Conservation (phyloP, 768 basidiomycete species). For the Hysterangium stoloniferum region DNA sequence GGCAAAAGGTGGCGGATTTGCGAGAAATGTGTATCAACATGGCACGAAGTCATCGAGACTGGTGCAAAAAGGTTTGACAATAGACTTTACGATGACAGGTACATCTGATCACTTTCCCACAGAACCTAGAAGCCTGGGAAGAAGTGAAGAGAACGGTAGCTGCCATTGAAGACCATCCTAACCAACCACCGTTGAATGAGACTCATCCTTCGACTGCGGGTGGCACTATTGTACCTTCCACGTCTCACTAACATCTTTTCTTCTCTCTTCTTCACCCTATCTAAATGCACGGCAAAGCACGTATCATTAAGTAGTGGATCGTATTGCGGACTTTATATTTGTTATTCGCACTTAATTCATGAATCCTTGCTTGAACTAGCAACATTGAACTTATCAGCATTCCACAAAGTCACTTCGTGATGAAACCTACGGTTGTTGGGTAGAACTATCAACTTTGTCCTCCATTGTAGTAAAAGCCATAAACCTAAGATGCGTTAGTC, state of each 20-base stretch:
- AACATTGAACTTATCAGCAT: no score
- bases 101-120: background rate
- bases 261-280: background rate
- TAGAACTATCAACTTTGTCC: background rate
- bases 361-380: background rate
- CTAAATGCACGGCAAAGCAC: background rate
- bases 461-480: conserved; percentile 13
- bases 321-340: background rate
- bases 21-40: conserved; percentile 90
- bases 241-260: background rate
- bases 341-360: background rate
- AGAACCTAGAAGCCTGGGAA: conserved; percentile 98
- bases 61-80: conserved; percentile 83
- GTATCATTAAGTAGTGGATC: conserved; percentile 7
- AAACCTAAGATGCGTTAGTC: conserved; percentile 3
- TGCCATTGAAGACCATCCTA: conserved; percentile 87
- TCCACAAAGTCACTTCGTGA: background rate
- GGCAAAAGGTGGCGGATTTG: conserved; percentile 96
- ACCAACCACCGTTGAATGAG: conserved; percentile 38
- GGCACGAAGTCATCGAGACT: conserved; percentile 86
- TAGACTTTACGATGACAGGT: conserved; percentile 1
- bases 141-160: conserved; percentile 89
- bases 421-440: conserved; percentile 1
- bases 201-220: background rate
- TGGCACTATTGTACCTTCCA: background rate